phyloP scores from a whole-genome alignment of 1,284 basidiomycete species.

The Blastosporella zonata region DNA sequence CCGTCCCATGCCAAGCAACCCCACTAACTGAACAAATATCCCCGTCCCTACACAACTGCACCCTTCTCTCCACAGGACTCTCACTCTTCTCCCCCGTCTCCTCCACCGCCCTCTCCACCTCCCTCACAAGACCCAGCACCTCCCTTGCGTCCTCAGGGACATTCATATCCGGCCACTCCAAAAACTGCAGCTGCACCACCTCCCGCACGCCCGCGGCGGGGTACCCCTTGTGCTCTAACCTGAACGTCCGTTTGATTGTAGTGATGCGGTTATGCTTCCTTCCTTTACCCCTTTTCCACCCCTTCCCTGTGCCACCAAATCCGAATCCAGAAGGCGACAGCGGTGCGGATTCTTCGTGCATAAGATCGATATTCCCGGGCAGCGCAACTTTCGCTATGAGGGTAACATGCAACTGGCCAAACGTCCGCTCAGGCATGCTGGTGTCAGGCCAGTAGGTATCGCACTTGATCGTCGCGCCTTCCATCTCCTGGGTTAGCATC shows the following conservation, averaged over 20 bases:
- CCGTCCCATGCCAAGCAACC: conserved; percentile 46
- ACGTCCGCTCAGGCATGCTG: conserved; percentile 32
- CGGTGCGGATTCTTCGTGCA: conserved; percentile 6
- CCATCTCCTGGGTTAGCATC: conserved; percentile 91
- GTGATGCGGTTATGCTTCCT: conserved; percentile 12
- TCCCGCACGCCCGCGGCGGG: conserved; percentile 57
- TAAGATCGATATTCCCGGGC: conserved; percentile 14
- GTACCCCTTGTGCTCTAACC: conserved; percentile 58
- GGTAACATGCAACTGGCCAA: conserved; percentile 68
- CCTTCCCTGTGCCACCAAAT: neutral
- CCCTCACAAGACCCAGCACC: conserved; percentile 69
- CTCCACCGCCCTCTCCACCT: conserved; percentile 50
- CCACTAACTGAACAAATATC: conserved; percentile 46
- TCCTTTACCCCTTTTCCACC: neutral
- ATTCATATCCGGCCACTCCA: conserved; percentile 93
- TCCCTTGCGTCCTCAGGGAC: conserved; percentile 81
- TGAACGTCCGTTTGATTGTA: conserved; percentile 68
- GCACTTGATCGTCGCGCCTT: conserved; percentile 88
- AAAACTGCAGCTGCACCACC: conserved; percentile 82
- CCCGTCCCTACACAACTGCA: neutral
- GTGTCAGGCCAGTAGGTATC: conserved; percentile 86
- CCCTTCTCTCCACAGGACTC: conserved; percentile 1
- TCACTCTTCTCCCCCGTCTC: conserved; percentile 32
- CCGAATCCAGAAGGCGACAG: neutral
- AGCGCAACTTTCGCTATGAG: conserved; percentile 59